Percentiles rank a stretch among this genome's conserved stretches.
phyloP scores from a whole-genome alignment of 108 stramenopile genomes.

The Cyclotella choctawhatcheeana region DNA sequence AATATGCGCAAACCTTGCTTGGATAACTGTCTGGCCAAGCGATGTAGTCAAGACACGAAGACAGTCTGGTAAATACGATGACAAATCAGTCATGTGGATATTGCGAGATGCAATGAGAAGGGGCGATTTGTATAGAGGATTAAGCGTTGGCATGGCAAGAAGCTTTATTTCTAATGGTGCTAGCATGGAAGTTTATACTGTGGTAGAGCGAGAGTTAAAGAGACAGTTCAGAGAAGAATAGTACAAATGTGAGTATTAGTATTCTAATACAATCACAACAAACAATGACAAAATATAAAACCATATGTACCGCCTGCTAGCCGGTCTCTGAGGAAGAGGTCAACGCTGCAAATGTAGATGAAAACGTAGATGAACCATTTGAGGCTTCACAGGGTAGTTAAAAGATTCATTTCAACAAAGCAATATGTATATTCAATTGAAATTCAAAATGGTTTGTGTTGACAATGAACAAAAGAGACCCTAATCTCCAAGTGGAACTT shows the following conservation, averaged over 20 bases:
- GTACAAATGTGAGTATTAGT: neutral
- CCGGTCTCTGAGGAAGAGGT: too few relatives aligned
- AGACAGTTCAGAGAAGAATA: neutral
- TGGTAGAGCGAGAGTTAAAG: constrained; percentile 52
- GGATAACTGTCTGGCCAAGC: constrained; percentile 83
- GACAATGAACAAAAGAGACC: too few relatives aligned
- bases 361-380: too few relatives aligned
- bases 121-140: constrained; percentile 72
- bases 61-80: constrained; percentile 76
- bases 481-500: too few relatives aligned
- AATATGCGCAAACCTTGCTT: constrained; percentile 80
- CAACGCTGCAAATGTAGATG: too few relatives aligned
- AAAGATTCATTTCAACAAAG: too few relatives aligned
- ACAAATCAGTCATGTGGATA: constrained; percentile 29
- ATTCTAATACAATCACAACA: neutral
- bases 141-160: constrained; percentile 72
- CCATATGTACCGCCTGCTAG: too few relatives aligned
- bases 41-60: constrained; percentile 82
- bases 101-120: constrained; percentile 53
- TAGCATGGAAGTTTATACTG: constrained; percentile 81
- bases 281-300: too few relatives aligned
- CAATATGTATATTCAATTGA: too few relatives aligned
- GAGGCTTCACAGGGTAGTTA: too few relatives aligned
- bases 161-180: constrained; percentile 75
- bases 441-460: too few relatives aligned